Evolutionary conservation across 2,329 filamentous ascomycete genomes (phyloP), one percentile per base, ranked within the genome.

Genomic region (Colletotrichum graminicola): DNA sequence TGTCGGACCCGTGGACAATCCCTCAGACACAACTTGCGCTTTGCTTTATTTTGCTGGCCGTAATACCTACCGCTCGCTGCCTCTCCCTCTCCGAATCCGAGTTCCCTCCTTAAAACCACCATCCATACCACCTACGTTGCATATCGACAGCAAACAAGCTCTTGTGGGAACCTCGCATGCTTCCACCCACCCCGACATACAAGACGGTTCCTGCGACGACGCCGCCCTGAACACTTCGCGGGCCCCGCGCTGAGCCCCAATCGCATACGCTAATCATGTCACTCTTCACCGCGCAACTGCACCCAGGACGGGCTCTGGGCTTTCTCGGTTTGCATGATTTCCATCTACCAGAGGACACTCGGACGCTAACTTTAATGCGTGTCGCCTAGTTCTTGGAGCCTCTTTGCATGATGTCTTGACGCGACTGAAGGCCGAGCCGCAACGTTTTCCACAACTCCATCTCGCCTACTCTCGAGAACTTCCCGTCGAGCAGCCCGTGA

Each of bases 371-470:
- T 75, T 51, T 66, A 23, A 59, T 72, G 64, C 60, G 73, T 34
- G 62, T 79, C 66, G 59, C 66, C 59, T 69, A 97, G 94, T 92
- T 61, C 90, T 99, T 69, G 96, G 96, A 67, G 93, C 94, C 74
- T 97, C 95, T 2, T 89, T 99, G 45, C 94, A 98, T 82, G 94
- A 97, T 78, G 88, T 97, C 77, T 84, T 98, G 72, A 94, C 93
- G 36, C 91, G 93, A 64, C 87, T 98, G 77, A 98, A 98, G 80
- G 92, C 94, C 64, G 94, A 97, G 79, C 93, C 94, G 12, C 90
- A 93, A 75, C 87, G 88, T 7, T 98, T 95, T 82, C 93, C 94
- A 4, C 91, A 92, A 76, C 90, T 98, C 79, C 92, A 98, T 76
- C 85, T 98, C 43, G 87, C 91, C 55, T 97, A 96, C 82, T 94